Conservation (phyloP, 2,329 filamentous ascomycete genomes). For the Mollisia scopiformis region DNA sequence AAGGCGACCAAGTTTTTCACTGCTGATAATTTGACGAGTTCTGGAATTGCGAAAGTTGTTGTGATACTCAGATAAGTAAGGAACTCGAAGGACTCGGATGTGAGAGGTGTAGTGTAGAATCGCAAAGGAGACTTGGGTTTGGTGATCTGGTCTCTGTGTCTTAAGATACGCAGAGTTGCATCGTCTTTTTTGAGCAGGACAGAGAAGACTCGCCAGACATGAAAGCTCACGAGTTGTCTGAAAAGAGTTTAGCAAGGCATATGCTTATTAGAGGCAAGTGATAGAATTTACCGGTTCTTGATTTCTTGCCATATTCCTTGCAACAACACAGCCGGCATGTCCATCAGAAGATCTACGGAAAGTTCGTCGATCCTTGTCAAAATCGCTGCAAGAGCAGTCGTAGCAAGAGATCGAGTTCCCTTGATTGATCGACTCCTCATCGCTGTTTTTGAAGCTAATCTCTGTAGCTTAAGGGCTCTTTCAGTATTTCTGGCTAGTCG, state of each 20-base stretch:
- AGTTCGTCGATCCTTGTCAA: conserved; percentile 27
- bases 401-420: conserved; percentile 29
- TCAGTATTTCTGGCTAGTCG: background rate
- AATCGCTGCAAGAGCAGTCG: conserved; percentile 26
- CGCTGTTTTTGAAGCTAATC: background rate
- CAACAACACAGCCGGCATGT: conserved; percentile 23
- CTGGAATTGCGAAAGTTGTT: conserved; percentile 24
- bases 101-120: conserved; percentile 24
- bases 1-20: conserved; percentile 36
- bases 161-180: conserved; percentile 23
- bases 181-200: conserved; percentile 25
- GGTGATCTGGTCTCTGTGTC: conserved; percentile 30
- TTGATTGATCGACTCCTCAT: background rate
- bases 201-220: conserved; percentile 35
- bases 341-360: conserved; percentile 23
- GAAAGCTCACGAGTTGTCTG: conserved; percentile 30
- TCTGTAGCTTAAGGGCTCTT: background rate
- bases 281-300: conserved; percentile 24
- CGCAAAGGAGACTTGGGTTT: conserved; percentile 10
- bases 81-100: conserved; percentile 35
- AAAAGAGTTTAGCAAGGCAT: background rate
- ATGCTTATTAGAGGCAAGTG: background rate
- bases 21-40: conserved; percentile 35
- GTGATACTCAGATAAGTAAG: conserved; percentile 37
- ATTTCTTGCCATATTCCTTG: conserved; percentile 28